Evolutionary conservation across 176 grass and related monocot genomes (phyloP), one percentile per base, ranked within the genome.

Genomic region (Triticum dicoccoides): DNA sequence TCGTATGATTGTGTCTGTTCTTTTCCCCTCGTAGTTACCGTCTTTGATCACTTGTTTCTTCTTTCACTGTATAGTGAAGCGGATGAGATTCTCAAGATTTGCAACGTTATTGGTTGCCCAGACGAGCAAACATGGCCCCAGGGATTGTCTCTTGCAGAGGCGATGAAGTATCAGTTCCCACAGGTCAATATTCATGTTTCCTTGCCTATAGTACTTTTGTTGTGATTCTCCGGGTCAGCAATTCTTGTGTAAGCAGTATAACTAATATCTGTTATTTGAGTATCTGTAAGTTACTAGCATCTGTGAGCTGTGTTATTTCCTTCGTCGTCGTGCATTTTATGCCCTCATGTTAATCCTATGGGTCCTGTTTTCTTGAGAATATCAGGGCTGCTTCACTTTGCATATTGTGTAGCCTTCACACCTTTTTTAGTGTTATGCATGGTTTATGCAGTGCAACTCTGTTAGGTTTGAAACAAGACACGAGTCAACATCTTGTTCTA

Each of bases 71-170:
- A 62, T 84, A 99, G 97, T 82, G 97, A 99, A 96, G 87, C 88
- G 8, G 97, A 99, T 68, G 92, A 99, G 74, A 97, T 99, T 85
- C 82, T 93, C 67, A 99, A 94, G 88, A 99, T 99, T 39, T 97
- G 97, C 73, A 87, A 87, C 86, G 97, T 96, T 39, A 96, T 99
- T 37, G 97, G 97, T 76, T 94, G 87, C 78, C 97, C 97, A 21
- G 87, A 92, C 11, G 84, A 93, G 76, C 83, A 90, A 91, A 87
- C 94, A n/a, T 99, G 97, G 97, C 56, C 89, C n/a, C 84, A 89
- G 87, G 97, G 97, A 18, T 87, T 99, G 81, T 90, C 88, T 77
- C 94, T 97, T 86, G 92, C 97, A 87, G 83, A 91, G 37, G 78
- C 59, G 24, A 94, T 97, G 80, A 99, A 99, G 64, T 99, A 91